Base-by-base conservation (phyloP, 2,329 filamentous ascomycete genomes). In the Fusarium sp. region DNA sequence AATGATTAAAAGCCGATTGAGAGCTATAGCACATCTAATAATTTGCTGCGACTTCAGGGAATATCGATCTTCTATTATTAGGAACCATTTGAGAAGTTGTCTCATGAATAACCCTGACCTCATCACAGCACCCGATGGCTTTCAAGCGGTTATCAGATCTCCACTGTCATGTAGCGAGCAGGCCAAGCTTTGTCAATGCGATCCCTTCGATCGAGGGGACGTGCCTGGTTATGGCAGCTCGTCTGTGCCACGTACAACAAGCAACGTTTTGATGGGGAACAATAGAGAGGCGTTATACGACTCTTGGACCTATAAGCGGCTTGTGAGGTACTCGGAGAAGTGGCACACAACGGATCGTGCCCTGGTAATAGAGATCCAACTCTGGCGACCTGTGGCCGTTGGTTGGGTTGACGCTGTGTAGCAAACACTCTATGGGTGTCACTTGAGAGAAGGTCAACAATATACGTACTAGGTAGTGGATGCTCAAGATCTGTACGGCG, bases 221-320 rank as follows among this genome's bases (percentile, higher is more conserved):
- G 19, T 38, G 35, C 10, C 35, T 24, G 22, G 35, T 22, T 35
- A 19, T 22, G 15, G 22, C 35, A 48, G 22, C 19, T 19, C 44
- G 48, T 42, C 38, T 38, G 40, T 46, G 32, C 39, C 47, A 63
- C 48, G 40, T 46, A 29, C 39, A 46, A 63, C 48, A 50, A 13
- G 29, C 8, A 57, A 46, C 42, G 36, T 41, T 28, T 47, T 12
- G 47, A 53, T 19, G 44, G 10, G 38, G 50, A 29, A 47, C 42
- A 48, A 38, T 40, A 29, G 19, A 47, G 31, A 39, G 25, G 24
- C 25, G 39, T 55, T 12, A 32, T 44, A 38, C 43, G 22, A 47
- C 29, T 41, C 43, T 56, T 48, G 26, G 50, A 22, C 35, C 46
- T 48, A 13, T n/a, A 34, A 19, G 35, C 13, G 39, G 45, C 26